Conservation (phyloP, 768 basidiomycete genomes). For the Suillus discolor region DNA sequence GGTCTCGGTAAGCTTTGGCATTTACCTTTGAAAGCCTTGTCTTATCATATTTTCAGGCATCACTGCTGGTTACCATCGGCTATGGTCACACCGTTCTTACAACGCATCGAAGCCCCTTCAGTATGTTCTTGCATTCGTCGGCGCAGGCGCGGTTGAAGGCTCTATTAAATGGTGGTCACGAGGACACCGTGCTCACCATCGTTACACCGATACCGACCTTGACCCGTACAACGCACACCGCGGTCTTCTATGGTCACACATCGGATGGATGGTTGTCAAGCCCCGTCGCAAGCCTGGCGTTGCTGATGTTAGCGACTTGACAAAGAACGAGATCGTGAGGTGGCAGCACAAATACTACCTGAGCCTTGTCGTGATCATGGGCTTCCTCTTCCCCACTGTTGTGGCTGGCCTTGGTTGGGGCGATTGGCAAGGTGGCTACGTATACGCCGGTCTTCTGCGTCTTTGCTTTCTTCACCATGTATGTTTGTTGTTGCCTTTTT, state of each 20-base stretch:
- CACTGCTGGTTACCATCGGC: slow-evolving; percentile 93
- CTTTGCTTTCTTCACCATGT: slow-evolving; percentile 89
- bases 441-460: slow-evolving; percentile 81
- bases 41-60: slow-evolving; percentile 50
- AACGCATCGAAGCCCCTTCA: slow-evolving; percentile 88
- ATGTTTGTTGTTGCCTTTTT: slow-evolving; percentile 32
- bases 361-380: slow-evolving; percentile 67
- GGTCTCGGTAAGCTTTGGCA: slow-evolving; percentile 69
- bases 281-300: slow-evolving; percentile 88
- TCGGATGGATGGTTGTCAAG: slow-evolving; percentile 94
- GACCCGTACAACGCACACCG: slow-evolving; percentile 95
- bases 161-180: slow-evolving; percentile 99
- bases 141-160: slow-evolving; percentile 93
- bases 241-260: slow-evolving; percentile 84
- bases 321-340: slow-evolving; percentile 73
- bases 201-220: slow-evolving; percentile 96
- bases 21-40: slow-evolving; percentile 42
- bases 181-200: slow-evolving; percentile 96
- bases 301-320: slow-evolving; percentile 86
- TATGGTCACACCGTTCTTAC: slow-evolving; percentile 96
- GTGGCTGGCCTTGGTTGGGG: slow-evolving; percentile 84
- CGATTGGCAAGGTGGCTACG: slow-evolving; percentile 83
- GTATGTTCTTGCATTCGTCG: slow-evolving; percentile 80
- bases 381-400: slow-evolving; percentile 71
- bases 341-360: slow-evolving; percentile 91